Conservation (phyloP, 768 basidiomycete species). For the Leccinellum rugosiceps region DNA sequence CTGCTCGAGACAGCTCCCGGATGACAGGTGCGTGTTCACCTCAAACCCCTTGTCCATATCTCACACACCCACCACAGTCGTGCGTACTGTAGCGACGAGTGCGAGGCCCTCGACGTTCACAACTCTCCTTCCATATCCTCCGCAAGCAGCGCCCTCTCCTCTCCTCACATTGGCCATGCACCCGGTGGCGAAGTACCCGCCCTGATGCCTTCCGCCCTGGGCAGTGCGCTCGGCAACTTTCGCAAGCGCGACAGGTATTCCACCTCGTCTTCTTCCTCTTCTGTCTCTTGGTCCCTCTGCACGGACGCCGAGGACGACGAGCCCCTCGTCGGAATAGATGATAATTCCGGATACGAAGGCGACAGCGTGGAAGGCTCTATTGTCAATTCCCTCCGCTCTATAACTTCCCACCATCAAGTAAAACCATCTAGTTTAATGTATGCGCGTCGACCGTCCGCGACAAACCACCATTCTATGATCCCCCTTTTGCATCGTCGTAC, state of each 20-base stretch:
- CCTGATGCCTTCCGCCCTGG: slow-evolving; percentile 58
- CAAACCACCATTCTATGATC: slow-evolving; percentile 62
- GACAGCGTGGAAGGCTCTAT: slow-evolving; percentile 32
- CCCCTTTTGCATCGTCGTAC: slow-evolving; percentile 54
- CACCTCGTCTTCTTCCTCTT: slow-evolving; percentile 62
- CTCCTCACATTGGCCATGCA: slow-evolving; percentile 56
- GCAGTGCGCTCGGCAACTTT: slow-evolving; percentile 48
- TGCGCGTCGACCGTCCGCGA: slow-evolving; percentile 66
- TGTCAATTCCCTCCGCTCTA: slow-evolving; percentile 44
- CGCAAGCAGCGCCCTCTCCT: slow-evolving; percentile 62
- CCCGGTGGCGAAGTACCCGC: slow-evolving; percentile 61
- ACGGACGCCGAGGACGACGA: slow-evolving; percentile 64
- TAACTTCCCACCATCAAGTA: slow-evolving; percentile 32
- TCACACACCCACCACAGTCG: slow-evolving; percentile 40
- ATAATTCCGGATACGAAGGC: slow-evolving; percentile 30
- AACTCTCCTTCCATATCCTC: slow-evolving; percentile 67
- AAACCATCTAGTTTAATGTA: slow-evolving; percentile 54
- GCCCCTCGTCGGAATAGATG: slow-evolving; percentile 33
- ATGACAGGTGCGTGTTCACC: slow-evolving; percentile 52
- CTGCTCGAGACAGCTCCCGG: slow-evolving; percentile 63
- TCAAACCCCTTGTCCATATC: slow-evolving; percentile 11
- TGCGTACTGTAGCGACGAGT: slow-evolving; percentile 70
- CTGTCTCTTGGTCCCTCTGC: slow-evolving; percentile 61
- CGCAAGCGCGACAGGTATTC: slow-evolving; percentile 48
- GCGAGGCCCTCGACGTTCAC: slow-evolving; percentile 53